Evolutionary conservation across 2,329 filamentous ascomycete species (phyloP), one percentile per base, ranked within the genome.

Genomic region (Eutypa lata): DNA sequence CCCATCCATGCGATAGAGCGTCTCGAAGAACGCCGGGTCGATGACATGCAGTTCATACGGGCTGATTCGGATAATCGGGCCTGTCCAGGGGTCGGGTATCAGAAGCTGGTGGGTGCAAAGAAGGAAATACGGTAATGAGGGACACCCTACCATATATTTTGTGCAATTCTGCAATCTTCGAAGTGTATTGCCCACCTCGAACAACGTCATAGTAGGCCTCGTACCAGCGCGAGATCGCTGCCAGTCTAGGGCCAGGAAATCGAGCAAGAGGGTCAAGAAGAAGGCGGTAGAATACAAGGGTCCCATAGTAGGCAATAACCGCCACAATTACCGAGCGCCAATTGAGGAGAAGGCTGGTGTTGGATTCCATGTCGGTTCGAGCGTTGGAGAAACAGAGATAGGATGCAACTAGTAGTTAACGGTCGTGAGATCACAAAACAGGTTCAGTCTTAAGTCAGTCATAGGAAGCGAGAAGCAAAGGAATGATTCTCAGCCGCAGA

Each of bases 121-220:
- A 21, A 43, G 40, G 16, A 13, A 19, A 31, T 31, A 31, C 26
- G 26, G 26, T 31, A 31, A 3, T 43, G 24, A 22, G 3, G 46
- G 18, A 13, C 37, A 33, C 19, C 43, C 28, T 46, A 64, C 64
- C 63, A 40, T 65, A 66, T 49, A 54, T 51, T 38, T 55, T 54
- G 45, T 66, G 65, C 47, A 66, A 48, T 44, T 60, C 52, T 24
- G 56, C 45, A 24, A 61, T 61, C 46, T 61, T 60, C 16, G 56
- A 59, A 2, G 62, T 57, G 19, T 65, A 65, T 38, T 61, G 55
- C 14, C 60, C 60, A 47, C 46, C 49, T 18, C 48, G 46, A 18
- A 57, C 28, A 44, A 63, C 26, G 50, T 62, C 59, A 37, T 63
- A 65, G 37, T 59, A 68, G 16, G 40, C 62, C 47, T 68, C 63